A percentile compares a stretch with the other conserved stretches of the same genome.
phyloP scores from a whole-genome alignment of 768 basidiomycete species.

The Suillus subaureus region DNA sequence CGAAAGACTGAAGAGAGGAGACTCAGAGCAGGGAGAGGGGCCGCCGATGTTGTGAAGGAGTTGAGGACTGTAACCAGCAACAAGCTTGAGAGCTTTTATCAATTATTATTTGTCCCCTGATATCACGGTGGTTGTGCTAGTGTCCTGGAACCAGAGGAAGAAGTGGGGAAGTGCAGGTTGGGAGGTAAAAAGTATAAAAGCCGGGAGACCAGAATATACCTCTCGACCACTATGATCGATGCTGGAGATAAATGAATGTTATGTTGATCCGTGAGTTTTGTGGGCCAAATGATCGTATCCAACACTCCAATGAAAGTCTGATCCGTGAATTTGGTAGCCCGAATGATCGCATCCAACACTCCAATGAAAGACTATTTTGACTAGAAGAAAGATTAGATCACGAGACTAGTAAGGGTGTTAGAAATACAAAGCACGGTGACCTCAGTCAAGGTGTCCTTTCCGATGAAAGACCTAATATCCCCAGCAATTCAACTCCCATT shows the following conservation, averaged over 20 bases:
- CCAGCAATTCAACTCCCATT: not conserved
- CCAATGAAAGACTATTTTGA: not conserved
- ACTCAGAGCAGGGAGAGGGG: too few species aligned
- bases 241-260: not conserved
- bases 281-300: not conserved
- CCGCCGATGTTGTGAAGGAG: too few species aligned
- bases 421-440: not conserved
- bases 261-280: not conserved
- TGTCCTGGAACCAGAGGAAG: too few species aligned
- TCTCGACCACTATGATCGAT: not conserved
- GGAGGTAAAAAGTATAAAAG: not conserved
- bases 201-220: not conserved
- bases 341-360: not conserved
- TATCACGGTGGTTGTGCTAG: too few species aligned
- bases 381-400: not conserved
- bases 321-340: not conserved
- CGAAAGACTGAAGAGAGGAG: too few species aligned
- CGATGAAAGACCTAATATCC: not conserved
- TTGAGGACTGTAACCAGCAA: too few species aligned
- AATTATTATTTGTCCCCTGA: too few species aligned
- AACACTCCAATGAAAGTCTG: not conserved
- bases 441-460: not conserved
- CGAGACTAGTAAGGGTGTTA: not conserved
- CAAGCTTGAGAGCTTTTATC: too few species aligned
- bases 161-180: not conserved